Evolutionary conservation across 208 protist genomes (phyloP).

Genomic region (Lotmaria passim): DNA sequence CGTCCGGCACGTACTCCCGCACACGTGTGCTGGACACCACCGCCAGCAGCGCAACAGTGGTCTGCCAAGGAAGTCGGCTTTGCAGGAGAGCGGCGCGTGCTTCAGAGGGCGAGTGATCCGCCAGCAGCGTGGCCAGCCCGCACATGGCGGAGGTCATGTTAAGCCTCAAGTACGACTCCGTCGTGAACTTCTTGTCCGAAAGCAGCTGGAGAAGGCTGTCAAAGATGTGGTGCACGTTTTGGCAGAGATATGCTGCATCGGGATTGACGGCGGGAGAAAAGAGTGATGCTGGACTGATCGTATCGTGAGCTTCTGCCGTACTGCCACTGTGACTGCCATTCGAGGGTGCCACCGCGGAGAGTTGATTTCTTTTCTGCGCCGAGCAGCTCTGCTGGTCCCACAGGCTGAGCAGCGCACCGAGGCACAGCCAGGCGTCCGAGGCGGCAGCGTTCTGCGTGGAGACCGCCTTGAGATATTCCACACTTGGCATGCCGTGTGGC

Average conservation of each 20-base stretch:
- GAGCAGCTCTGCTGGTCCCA: slow-evolving; percentile 26
- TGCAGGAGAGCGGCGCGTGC: background rate
- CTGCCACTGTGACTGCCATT: too few relatives aligned
- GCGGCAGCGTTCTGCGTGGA: slow-evolving; percentile 24
- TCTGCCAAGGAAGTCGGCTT: background rate
- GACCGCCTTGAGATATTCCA: background rate
- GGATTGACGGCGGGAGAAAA: background rate
- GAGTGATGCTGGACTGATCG: slow-evolving; percentile 6
- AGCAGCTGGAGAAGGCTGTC: slow-evolving; percentile 19
- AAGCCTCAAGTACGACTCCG: slow-evolving; percentile 17
- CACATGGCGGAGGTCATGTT: slow-evolving; percentile 32
- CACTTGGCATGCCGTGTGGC: background rate
- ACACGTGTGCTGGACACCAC: slow-evolving; percentile 20
- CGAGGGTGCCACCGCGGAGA: background rate
- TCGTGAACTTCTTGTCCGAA: slow-evolving; percentile 10
- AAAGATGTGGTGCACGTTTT: slow-evolving; percentile 1
- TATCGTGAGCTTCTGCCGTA: too few relatives aligned
- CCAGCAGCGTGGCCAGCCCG: slow-evolving; percentile 25
- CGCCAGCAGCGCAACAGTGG: slow-evolving; percentile 1
- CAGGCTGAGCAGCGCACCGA: slow-evolving; percentile 29
- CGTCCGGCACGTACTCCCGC: slow-evolving; percentile 19
- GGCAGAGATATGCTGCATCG: background rate
- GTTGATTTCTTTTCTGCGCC: background rate
- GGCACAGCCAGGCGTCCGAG: slow-evolving; percentile 33
- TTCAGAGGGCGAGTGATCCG: background rate